Percentiles rank a stretch among this genome's conserved stretches.
Evolutionary conservation across 768 basidiomycete genomes (phyloP).

Genomic region (Boletellus ananas): DNA sequence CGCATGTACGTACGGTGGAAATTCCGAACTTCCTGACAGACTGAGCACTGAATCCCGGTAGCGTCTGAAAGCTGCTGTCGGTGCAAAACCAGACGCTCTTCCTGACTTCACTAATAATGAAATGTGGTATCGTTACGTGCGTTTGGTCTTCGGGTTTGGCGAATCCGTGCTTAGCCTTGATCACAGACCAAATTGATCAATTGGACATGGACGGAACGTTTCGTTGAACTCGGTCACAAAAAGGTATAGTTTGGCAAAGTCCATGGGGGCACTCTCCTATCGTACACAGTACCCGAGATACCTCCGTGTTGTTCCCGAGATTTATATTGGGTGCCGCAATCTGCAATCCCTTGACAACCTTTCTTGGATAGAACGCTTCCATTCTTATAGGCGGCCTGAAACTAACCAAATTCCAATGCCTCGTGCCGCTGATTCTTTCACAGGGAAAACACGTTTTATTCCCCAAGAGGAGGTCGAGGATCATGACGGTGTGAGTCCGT

Average conservation of each 20-base stretch:
- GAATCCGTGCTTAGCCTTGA: background rate
- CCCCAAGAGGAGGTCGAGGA: background rate
- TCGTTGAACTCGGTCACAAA: constrained; percentile 17
- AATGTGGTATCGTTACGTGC: constrained; percentile 33
- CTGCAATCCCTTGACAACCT: background rate
- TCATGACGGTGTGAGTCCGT: background rate
- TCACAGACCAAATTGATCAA: constrained; percentile 18
- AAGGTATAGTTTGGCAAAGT: constrained; percentile 2
- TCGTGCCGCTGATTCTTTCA: background rate
- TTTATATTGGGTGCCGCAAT: background rate
- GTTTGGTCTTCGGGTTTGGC: background rate
- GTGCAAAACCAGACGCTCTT: constrained; percentile 24
- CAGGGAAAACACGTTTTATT: constrained; percentile 12
- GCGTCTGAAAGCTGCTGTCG: constrained; percentile 32
- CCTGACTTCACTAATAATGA: constrained; percentile 35
- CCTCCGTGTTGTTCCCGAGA: background rate
- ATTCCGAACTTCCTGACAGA: background rate
- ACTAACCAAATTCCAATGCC: background rate
- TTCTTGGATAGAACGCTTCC: background rate
- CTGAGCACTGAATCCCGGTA: constrained; percentile 10
- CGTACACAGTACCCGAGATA: background rate
- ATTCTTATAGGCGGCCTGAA: background rate
- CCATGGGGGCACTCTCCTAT: background rate
- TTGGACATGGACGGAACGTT: constrained; percentile 26
- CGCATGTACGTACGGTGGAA: constrained; percentile 33